A percentile compares a stretch with the other conserved stretches of the same genome.
Evolutionary conservation across 352 stramenopile species (phyloP).

Genomic region (Aphanomyces euteiches): DNA sequence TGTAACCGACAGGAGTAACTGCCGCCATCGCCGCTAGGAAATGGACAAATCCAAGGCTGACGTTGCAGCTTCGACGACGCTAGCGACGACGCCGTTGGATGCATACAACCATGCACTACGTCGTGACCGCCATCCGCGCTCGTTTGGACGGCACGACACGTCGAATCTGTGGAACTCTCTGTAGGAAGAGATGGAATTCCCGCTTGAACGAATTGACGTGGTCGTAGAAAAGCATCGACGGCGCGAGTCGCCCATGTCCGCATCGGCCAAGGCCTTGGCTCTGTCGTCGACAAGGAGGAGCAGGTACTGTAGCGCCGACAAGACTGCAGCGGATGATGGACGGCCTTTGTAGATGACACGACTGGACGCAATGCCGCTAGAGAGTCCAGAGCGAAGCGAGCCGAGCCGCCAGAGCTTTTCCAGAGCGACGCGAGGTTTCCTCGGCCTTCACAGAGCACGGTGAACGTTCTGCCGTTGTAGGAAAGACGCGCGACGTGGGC

Average conservation of each 20-base stretch:
- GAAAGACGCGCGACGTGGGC: neutral
- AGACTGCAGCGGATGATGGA: neutral
- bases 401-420: constrained; percentile 18
- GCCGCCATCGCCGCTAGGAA: too few relatives aligned
- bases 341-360: constrained; percentile 15
- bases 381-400: neutral
- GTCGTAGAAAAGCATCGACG: constrained; percentile 20
- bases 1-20: too few relatives aligned
- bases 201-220: neutral
- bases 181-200: neutral
- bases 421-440: neutral
- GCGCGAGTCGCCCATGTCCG: constrained; percentile 12
- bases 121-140: constrained; percentile 10
- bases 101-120: constrained; percentile 18
- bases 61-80: too few relatives aligned
- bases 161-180: constrained; percentile 7
- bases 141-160: constrained; percentile 19
- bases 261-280: constrained; percentile 15
- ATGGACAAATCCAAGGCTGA: too few relatives aligned
- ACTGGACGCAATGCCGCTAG: neutral
- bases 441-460: too few relatives aligned
- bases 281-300: constrained; percentile 22
- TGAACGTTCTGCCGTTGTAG: neutral
- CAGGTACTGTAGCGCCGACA: neutral
- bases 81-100: neutral